phyloP scores from a whole-genome alignment of 1,284 basidiomycete species.

The Rhodotorula glutinis region DNA sequence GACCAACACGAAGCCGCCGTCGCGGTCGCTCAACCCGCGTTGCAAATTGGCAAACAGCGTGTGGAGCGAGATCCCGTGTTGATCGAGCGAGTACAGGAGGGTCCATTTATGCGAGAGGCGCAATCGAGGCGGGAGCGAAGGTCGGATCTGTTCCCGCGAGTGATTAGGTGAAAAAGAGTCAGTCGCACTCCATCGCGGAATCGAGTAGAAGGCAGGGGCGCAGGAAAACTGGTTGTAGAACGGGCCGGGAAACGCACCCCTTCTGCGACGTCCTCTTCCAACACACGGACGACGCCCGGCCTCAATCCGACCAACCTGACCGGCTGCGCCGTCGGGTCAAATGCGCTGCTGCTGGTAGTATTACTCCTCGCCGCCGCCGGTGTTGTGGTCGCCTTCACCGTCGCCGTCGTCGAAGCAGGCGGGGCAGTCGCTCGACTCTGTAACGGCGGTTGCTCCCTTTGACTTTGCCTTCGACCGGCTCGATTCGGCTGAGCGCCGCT shows the following conservation, averaged over 20 bases:
- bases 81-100: conserved; percentile 87
- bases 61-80: conserved; percentile 87
- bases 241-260: conserved; percentile 13
- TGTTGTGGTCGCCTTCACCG: not conserved
- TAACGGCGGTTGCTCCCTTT: not conserved
- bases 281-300: conserved; percentile 16
- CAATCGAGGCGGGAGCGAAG: conserved; percentile 69
- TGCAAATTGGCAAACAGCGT: conserved; percentile 72
- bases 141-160: conserved; percentile 43
- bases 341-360: not conserved
- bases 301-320: conserved; percentile 22
- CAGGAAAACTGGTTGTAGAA: not conserved
- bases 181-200: not conserved
- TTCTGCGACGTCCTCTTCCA: conserved; percentile 37
- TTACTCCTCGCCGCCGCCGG: no score
- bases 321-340: conserved; percentile 27
- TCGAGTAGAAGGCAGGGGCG: not conserved
- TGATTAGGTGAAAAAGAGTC: not conserved
- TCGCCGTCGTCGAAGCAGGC: not conserved
- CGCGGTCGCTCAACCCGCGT: conserved; percentile 41
- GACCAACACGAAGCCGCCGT: conserved; percentile 57
- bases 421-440: not conserved
- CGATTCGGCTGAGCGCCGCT: no score
- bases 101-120: conserved; percentile 78
- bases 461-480: no score